Evolutionary conservation across 176 grass and related monocot species (phyloP), one percentile per base, ranked within the genome.

Genomic region (Avena sativa): DNA sequence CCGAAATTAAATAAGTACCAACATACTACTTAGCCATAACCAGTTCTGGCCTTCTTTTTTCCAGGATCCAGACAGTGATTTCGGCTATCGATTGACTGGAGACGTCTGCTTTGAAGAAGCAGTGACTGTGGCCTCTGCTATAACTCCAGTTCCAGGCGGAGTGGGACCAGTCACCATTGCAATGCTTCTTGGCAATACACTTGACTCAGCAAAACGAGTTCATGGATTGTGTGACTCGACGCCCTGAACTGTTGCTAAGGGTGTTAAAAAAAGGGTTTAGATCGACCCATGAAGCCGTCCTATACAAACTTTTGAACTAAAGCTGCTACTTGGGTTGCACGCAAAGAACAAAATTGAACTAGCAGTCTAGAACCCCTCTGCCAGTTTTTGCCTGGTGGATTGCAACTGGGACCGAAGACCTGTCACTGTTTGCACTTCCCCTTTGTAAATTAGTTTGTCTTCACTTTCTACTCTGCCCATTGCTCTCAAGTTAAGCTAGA

Each of bases 41-140:
- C 2, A 64, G 46, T 66, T 70, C 58, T 85, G 4, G 21, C 38
- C 8, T 51, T 55, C 28, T 28, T 28, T 28, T n/a, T 90, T 87
- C 50, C 70, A 95, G 96, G 93, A 98, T 84, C 86, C 96, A 79
- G 86, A 50, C 77, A 84, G 74, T 65, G 90, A 98, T 75, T 89
- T 90, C 28, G 96, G 96, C 73, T 98, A 98, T 87, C 89, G 69
- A 73, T 78, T 98, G 30, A 88, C 83, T 16, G 96, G 96, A 59
- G 96, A 98, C 83, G 93, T 98, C 46, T 95, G 92, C 88, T 98
- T 90, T 17, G 92, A 94, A 79, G 96, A 98, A 89, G 96, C 93
- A 80, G 74, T 94, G 90, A 84, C 86, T 63, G 79, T 96, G 71
- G 93, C 74, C 34, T 92, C 96, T 84, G 93, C 92, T 64, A 94